Base-by-base conservation (phyloP, 2,329 filamentous ascomycete species). In the Neocatenulostroma microsporum region DNA sequence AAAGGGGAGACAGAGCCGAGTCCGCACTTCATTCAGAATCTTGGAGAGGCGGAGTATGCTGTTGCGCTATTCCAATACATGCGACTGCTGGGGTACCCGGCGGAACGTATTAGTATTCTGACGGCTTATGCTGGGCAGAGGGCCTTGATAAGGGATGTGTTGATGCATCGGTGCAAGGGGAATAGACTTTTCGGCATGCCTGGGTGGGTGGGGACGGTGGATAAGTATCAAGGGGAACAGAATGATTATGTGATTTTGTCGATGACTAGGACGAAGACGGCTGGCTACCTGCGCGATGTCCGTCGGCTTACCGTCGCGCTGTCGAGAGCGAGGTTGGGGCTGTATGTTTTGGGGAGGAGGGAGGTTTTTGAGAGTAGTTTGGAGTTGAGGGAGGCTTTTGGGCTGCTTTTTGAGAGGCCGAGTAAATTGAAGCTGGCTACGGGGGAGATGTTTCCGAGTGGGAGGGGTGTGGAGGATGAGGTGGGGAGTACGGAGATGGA, bases 151-250 rank as follows among this genome's bases (percentile, higher is more conserved):
- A 80, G 75, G 51, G 89, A 98, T 60, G 86, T 98, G 3, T 65
- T 98, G 34, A 68, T 67, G 11, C 84, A 93, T 56, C 75, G 91
- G 40, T 98, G 91, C 61, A 81, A 79, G 24, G 82, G 76, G 51
- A 93, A 87, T 51, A 67, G 79, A 2, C 67, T 96, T 14, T 98
- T 98, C 62, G 88, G 89, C 7, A 67, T 94, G 61, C 91, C 91
- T 13, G 83, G 81, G 61, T 81, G 83, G 36, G 85, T 98, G 19
- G 88, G 85, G 3, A 98, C 93, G 4, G 89, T 98, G 45, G 91
- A 98, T 67, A 95, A 94, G 61, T 98, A 96, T 56, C 91, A 98
- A 67, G 93, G 91, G 59, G 91, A 98, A 69, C 91, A 98, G 64
- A 98, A 98, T 62, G 91, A 98, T 56, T 96, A 95, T 55, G 78